Evolutionary conservation across 2,329 filamentous ascomycete genomes (phyloP), one percentile per base, ranked within the genome.

Genomic region (Calonectria montana): DNA sequence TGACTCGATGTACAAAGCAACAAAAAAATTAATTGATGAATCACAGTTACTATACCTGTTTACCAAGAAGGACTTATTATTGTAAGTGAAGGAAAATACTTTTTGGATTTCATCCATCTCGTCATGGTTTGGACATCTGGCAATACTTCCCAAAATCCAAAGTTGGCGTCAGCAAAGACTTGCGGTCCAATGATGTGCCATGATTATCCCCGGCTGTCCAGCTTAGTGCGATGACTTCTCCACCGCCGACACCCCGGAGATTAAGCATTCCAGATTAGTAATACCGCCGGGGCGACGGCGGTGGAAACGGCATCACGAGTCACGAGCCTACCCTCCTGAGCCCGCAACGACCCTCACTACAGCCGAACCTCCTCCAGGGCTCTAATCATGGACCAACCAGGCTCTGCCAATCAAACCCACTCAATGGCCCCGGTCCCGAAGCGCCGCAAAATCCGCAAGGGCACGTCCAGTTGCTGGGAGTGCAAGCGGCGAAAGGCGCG

Each of bases 401-500:
- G 2, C 47, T 59, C 63, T 31, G 4, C 31, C 2, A n/a, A 23
- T 27, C 65, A 43, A 8, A 43, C n/a, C 2, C 21, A 47, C 37
- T 47, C 55, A 68, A 69, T 76, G 53, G 69, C 59, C 2, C 74
- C 75, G 21, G 71, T 57, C 2, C 27, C 65, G 21, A 78, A 78
- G 39, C 72, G 75, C 23, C 72, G 77, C 13, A 80, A 78, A 70
- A 27, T 89, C 25, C 86, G 88, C 25, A 90, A 89, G 65, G 89
- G 89, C n/a, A 91, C 89, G 0, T 83, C 81, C 31, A 90, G 88
- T 68, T 91, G 89, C 78, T 90, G 88, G 88, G 88, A 90, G 74
- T 91, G 89, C 83, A 88, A 88, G 79, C 84, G 87, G 63, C 84
- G 88, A 27, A 91, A 91, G 80, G 83, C 87, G 6, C 82, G 84